Evolutionary conservation across 768 basidiomycete genomes (phyloP).

Genomic region (Coprinopsis cinerea): DNA sequence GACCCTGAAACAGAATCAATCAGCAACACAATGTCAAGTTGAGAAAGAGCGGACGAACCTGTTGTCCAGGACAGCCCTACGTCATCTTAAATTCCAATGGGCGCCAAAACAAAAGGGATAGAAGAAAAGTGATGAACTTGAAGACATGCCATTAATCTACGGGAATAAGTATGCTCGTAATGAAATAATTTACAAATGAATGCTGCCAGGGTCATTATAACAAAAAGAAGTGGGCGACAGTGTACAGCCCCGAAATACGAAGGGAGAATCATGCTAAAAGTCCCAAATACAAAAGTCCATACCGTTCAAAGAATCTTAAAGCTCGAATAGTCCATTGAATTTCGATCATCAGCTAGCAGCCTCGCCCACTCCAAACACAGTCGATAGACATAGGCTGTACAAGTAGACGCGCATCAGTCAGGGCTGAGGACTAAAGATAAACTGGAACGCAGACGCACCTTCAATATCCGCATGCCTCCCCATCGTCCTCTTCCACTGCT

Average conservation of each 20-base stretch:
- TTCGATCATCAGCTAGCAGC: slow-evolving; percentile 79
- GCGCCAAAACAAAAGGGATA: not conserved
- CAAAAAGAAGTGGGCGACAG: no score
- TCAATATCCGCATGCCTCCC: slow-evolving; percentile 89
- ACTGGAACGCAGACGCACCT: slow-evolving; percentile 44
- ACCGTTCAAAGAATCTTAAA: not conserved
- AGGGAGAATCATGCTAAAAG: not conserved
- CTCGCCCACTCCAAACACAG: slow-evolving; percentile 86
- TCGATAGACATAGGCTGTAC: slow-evolving; percentile 71
- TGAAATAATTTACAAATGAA: not conserved
- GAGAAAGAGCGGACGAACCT: no score
- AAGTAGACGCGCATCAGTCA: not conserved
- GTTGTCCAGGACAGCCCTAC: no score
- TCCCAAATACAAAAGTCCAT: not conserved
- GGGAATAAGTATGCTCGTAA: not conserved
- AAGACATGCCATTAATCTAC: not conserved
- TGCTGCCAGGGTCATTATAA: no score
- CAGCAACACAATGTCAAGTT: no score
- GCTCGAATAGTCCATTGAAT: slow-evolving; percentile 44
- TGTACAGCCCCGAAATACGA: no score
- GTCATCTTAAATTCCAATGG: not conserved
- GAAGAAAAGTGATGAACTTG: not conserved
- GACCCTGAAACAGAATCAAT: no score
- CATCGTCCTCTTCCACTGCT: slow-evolving; percentile 84
- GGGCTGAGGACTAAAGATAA: not conserved